phyloP scores from a whole-genome alignment of 2,329 filamentous ascomycete genomes.

The Cladosporium oxysporum region DNA sequence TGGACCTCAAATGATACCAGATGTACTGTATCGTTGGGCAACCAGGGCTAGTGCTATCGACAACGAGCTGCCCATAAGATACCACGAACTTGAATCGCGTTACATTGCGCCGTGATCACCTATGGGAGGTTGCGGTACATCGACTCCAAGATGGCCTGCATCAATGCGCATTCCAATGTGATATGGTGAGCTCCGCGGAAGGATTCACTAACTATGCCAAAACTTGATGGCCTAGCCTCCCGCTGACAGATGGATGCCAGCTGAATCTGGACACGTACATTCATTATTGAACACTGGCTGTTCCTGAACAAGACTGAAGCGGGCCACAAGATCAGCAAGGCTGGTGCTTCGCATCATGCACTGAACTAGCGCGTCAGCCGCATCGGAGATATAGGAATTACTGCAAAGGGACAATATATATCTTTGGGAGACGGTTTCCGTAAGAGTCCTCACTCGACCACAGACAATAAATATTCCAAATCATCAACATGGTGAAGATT shows the following conservation, averaged over 20 bases:
- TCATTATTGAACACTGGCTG: background rate
- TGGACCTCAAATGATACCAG: too few species aligned
- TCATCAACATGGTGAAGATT: conserved; percentile 30
- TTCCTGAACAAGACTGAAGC: background rate
- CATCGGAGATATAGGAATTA: background rate
- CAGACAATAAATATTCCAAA: background rate
- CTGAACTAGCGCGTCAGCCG: background rate
- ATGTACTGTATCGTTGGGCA: background rate
- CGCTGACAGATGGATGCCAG: background rate
- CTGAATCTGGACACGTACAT: background rate
- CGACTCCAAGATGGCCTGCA: background rate
- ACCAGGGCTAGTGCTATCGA: background rate
- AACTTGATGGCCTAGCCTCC: background rate
- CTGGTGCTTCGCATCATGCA: background rate
- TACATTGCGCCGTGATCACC: background rate
- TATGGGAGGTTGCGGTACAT: background rate
- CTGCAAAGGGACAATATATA: background rate
- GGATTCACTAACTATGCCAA: background rate
- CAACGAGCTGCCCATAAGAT: background rate
- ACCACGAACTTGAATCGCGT: too few species aligned
- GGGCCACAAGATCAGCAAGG: background rate
- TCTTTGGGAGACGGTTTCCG: background rate
- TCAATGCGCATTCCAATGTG: background rate
- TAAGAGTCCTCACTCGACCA: background rate
- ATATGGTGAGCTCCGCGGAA: background rate